Conservation (phyloP, 306 rosid species). For the Fragaria nilgerrensis region DNA sequence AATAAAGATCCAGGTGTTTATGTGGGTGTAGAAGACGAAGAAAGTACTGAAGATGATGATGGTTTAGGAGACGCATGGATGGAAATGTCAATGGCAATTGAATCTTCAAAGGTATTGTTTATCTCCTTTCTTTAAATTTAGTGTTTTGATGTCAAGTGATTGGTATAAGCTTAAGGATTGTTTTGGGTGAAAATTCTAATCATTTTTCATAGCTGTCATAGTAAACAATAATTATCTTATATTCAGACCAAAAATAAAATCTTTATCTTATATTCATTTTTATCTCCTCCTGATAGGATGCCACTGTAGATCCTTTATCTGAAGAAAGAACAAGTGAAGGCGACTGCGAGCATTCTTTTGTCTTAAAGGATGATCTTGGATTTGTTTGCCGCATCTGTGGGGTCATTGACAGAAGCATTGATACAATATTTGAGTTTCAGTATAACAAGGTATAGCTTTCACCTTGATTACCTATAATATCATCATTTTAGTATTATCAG, state of each 20-base stretch:
- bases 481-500: slow-evolving; percentile 2
- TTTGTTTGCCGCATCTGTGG: slow-evolving; percentile 93
- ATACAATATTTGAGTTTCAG: slow-evolving; percentile 84
- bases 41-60: slow-evolving; percentile 54
- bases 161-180: background rate
- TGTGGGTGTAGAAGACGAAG: slow-evolving; percentile 60
- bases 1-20: slow-evolving; percentile 57
- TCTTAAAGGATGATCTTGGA: slow-evolving; percentile 90
- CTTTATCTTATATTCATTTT: background rate
- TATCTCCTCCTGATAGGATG: slow-evolving; percentile 46
- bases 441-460: slow-evolving; percentile 47
- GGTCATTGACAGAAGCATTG: slow-evolving; percentile 65
- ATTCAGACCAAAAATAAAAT: background rate
- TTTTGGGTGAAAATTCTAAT: background rate
- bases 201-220: background rate
- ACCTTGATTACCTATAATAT: background rate
- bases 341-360: slow-evolving; percentile 86
- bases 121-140: background rate
- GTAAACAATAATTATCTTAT: background rate
- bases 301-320: slow-evolving; percentile 36
- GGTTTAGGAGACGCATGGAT: slow-evolving; percentile 80
- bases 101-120: slow-evolving; percentile 64
- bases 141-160: background rate
- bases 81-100: slow-evolving; percentile 79
- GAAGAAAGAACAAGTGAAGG: slow-evolving; percentile 42